A percentile compares a stretch with the other conserved stretches of the same genome.
Evolutionary conservation across 75 land plant genomes (phyloP).

Genomic region (Sequoia sempervirens): DNA sequence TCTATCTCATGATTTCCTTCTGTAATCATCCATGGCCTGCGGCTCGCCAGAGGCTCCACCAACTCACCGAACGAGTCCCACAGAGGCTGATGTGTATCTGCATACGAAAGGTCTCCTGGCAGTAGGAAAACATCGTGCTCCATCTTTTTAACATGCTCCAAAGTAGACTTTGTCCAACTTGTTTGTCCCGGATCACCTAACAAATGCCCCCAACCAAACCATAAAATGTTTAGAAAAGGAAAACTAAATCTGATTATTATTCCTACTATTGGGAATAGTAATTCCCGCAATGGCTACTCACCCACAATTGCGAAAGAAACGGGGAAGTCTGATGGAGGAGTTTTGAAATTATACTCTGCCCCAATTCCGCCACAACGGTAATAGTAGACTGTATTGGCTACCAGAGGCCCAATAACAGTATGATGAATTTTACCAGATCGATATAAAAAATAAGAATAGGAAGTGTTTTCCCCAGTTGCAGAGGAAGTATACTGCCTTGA

Average conservation of each 20-base stretch:
- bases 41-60: slow-evolving; percentile 34
- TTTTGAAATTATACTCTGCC: slow-evolving; percentile 7
- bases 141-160: slow-evolving; percentile 20
- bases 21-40: slow-evolving; percentile 47
- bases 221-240: not conserved
- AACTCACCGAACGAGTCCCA: slow-evolving; percentile 46
- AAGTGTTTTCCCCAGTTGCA: slow-evolving; percentile 25
- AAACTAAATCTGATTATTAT: not conserved
- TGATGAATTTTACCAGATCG: slow-evolving; percentile 34
- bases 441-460: slow-evolving; percentile 24
- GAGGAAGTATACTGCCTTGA: slow-evolving; percentile 28
- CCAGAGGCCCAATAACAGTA: slow-evolving; percentile 37
- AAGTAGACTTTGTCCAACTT: slow-evolving; percentile 26
- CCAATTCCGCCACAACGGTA: slow-evolving; percentile 38
- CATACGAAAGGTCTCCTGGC: slow-evolving; percentile 51
- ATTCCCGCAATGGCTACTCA: not conserved
- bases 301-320: slow-evolving; percentile 25
- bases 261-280: not conserved
- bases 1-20: slow-evolving; percentile 47
- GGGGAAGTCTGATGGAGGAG: slow-evolving; percentile 37
- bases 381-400: slow-evolving; percentile 27
- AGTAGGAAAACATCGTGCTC: slow-evolving; percentile 28
- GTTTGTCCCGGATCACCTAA: slow-evolving; percentile 51
- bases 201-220: not conserved
- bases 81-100: slow-evolving; percentile 30